Evolutionary conservation across 2,329 filamentous ascomycete species (phyloP), one percentile per base, ranked within the genome.

Genomic region (Penicillium rolfsii): DNA sequence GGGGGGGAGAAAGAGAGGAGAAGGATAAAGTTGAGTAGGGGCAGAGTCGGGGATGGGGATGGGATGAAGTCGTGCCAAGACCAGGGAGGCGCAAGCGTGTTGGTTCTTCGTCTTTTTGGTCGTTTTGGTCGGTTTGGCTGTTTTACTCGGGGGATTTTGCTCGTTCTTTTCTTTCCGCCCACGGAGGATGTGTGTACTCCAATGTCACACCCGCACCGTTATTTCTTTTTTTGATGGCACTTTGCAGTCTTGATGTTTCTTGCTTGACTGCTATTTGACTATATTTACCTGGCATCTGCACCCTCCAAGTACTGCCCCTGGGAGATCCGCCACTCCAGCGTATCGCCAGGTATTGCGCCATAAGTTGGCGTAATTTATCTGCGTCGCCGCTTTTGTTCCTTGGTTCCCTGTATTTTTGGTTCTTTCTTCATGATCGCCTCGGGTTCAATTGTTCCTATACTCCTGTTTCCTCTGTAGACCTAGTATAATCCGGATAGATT

Each of bases 81-180:
- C 71, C 67, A 71, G 63, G 71, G 73, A 74, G 73, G 71, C 73
- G 73, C 71, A 72, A 74, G 71, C 72, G 68, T 66, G 54, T 52
- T 55, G 52, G 55, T 52, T 54, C 52, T 45, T 45, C 12, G 52
- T 54, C 38, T 30, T 54, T 54, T 40, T 45, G 14, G 22, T 41
- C 40, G 36, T 54, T 54, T 41, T 30, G 12, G 52, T 33, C 33
- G 35, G 19, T 22, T 22, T 22, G 19, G 19, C 19, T 22, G 19
- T 40, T 53, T 52, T 52, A 24, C 14, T 24, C 14, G 45, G 45
- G 19, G 19, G 19, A 1, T 36, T 52, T 36, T 36, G 7, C 12
- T 36, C 19, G 26, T 16, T 35, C 24, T 36, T 33, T 12, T 36
- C 8, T 19, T 50, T 5, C 45, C 48, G n/a, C 26, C 26, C 14